Conservation (phyloP, 2,329 filamentous ascomycete genomes). For the Fusarium dimerum region DNA sequence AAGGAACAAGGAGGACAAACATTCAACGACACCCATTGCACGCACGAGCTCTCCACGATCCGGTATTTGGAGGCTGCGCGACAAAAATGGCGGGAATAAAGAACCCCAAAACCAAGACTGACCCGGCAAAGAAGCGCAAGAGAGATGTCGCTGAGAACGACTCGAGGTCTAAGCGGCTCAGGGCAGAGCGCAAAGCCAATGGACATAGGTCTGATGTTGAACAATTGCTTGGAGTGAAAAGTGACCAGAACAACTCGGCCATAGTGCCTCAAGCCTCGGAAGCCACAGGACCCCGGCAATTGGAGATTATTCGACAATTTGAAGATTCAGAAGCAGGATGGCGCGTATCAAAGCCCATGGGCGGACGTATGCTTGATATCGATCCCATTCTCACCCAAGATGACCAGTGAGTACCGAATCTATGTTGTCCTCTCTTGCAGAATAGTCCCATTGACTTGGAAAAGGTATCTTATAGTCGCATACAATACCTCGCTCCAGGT, state of each 20-base stretch:
- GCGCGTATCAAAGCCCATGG: conserved; percentile 65
- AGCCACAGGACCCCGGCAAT: conserved; percentile 19
- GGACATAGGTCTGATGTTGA: conserved; percentile 19
- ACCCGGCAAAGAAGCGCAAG: conserved; percentile 49
- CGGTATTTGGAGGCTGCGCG: conserved; percentile 3
- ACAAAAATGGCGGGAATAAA: conserved; percentile 39
- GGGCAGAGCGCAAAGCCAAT: conserved; percentile 33
- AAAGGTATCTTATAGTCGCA: conserved; percentile 72
- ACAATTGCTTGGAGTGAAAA: conserved; percentile 6
- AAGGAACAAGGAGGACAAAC: background rate
- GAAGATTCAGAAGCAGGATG: conserved; percentile 45
- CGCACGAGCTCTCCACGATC: background rate
- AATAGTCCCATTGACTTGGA: conserved; percentile 13
- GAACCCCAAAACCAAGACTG: conserved; percentile 35
- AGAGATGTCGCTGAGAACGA: conserved; percentile 45
- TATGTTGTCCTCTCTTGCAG: background rate
- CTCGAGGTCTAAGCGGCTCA: conserved; percentile 43
- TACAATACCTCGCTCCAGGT: conserved; percentile 76
- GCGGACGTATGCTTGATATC: conserved; percentile 64
- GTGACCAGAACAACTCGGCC: conserved; percentile 17
- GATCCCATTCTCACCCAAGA: conserved; percentile 63
- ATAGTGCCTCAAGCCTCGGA: conserved; percentile 16
- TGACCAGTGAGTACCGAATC: conserved; percentile 53
- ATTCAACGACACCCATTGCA: background rate
- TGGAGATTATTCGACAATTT: conserved; percentile 30